These are phyloP conservation scores for Botrytis hyacinthi DNA, from an alignment of 2,329 filamentous ascomycete genomes.

Conservation along the genomic window DNA sequence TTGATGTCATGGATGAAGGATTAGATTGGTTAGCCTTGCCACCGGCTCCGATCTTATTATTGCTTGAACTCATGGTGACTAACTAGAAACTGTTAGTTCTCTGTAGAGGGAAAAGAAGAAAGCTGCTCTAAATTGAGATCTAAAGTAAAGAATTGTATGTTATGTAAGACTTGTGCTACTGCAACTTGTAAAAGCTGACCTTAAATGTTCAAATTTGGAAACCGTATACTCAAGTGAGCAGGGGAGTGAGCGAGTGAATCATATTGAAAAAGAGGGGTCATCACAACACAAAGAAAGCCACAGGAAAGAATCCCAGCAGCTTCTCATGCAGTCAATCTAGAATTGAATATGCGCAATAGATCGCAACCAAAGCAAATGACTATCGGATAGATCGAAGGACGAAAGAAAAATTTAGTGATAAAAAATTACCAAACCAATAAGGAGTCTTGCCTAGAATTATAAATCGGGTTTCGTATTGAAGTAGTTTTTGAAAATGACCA, in stretches of 20 bases:
- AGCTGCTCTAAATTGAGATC: not conserved
- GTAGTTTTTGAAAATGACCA: not conserved
- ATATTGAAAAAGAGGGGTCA: not conserved
- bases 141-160: not conserved
- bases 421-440: slow-evolving; percentile 7
- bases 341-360: not conserved
- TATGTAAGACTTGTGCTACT: not conserved
- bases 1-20: slow-evolving; percentile 50
- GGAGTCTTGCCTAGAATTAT: not conserved
- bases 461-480: not conserved
- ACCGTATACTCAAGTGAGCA: not conserved
- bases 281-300: not conserved
- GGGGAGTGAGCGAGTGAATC: slow-evolving; percentile 7
- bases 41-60: slow-evolving; percentile 26
- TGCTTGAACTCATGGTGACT: slow-evolving; percentile 31
- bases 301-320: not conserved
- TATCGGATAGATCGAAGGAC: not conserved
- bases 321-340: not conserved
- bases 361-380: not conserved
- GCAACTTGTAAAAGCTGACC: not conserved
- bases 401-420: not conserved
- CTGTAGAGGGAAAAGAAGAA: not conserved
- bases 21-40: slow-evolving; percentile 50
- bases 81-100: not conserved
- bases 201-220: not conserved